Base-by-base conservation (phyloP, 2,329 filamentous ascomycete species). In the Nemania sp. region DNA sequence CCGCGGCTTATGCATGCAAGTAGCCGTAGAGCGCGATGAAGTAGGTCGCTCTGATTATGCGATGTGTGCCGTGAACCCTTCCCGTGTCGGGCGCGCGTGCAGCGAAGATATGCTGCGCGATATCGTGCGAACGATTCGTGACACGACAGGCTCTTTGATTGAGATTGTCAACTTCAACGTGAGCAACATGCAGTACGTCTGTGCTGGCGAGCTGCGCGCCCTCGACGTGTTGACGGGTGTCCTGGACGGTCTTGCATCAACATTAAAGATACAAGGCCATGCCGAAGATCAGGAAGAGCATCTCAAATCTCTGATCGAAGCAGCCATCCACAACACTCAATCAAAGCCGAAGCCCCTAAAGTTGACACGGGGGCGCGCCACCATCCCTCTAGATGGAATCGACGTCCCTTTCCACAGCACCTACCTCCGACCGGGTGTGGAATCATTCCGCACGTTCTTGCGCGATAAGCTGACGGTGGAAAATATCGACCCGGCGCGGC, bases 401-500 rank as follows among this genome's bases (percentile, higher is more conserved):
- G 94, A 99, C 67, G 94, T 97, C 70, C 94, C 94, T 37, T 99
- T 99, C 89, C 94, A 99, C 82, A 93, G 88, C 65, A 97, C 93
- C 15, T 97, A 97, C 81, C 77, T 99, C 76, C 90, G 94, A 50
- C 96, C 91, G 31, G 94, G 94, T 66, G 94, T 99, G 73, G 97
- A 97, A 81, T 93, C 94, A 39, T 99, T 97, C 90, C 84, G 94
- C 64, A 92, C 87, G 37, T 97, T 97, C 85, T 75, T 99, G 71
- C 86, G 97, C 66, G 97, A 97, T 89, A 97, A 97, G 84, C 97
- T 99, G 78, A 91, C 97, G 82, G 96, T 95, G 84, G 97, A 91
- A 15, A 94, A 89, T 50, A 97, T 99, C 72, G 93, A 97, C 72
- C 94, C 94, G 2, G 88, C 89, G 72, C 97, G 97, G 81, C 77